A percentile compares a stretch with the other conserved stretches of the same genome.
phyloP scores from a whole-genome alignment of 2,329 filamentous ascomycete genomes.

The Fusarium albidum region DNA sequence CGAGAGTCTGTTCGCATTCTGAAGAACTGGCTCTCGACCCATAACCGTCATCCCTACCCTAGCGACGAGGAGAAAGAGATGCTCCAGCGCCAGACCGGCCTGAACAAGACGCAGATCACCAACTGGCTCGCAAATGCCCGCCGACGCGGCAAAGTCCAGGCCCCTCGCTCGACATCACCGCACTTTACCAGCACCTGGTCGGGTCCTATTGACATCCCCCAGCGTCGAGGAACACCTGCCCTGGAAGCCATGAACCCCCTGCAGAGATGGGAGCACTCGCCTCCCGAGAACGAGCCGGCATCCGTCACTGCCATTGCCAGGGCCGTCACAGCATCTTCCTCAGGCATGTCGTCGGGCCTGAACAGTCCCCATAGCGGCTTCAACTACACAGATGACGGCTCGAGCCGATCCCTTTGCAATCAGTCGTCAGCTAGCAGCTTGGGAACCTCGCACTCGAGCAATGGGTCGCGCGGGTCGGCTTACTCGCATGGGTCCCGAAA shows the following conservation, averaged over 20 bases:
- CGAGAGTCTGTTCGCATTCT: constrained; percentile 80
- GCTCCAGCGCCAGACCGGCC: constrained; percentile 78
- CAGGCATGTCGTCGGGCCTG: constrained; percentile 60
- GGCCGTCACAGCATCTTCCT: constrained; percentile 63
- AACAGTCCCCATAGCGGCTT: constrained; percentile 62
- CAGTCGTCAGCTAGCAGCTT: constrained; percentile 68
- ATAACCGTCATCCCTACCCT: constrained; percentile 85
- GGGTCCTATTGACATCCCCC: constrained; percentile 77
- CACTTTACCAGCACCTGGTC: constrained; percentile 67
- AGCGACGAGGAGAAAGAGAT: constrained; percentile 86
- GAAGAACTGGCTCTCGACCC: constrained; percentile 84
- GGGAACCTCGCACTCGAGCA: constrained; percentile 68
- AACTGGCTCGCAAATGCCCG: constrained; percentile 95
- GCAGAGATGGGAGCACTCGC: constrained; percentile 67
- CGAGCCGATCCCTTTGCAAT: constrained; percentile 64
- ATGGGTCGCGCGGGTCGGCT: constrained; percentile 65
- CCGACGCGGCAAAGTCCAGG: constrained; percentile 79
- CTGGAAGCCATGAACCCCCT: constrained; percentile 64
- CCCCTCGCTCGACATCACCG: constrained; percentile 74
- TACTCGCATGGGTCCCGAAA: constrained; percentile 66
- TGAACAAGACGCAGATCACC: constrained; percentile 84
- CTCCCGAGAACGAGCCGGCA: constrained; percentile 67
- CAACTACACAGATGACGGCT: constrained; percentile 69
- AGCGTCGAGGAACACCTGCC: constrained; percentile 63
- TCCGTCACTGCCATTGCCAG: constrained; percentile 66